Evolutionary conservation across 345 rosid genomes (phyloP), one percentile per base, ranked within the genome.

Genomic region (Eucalyptus regnans): DNA sequence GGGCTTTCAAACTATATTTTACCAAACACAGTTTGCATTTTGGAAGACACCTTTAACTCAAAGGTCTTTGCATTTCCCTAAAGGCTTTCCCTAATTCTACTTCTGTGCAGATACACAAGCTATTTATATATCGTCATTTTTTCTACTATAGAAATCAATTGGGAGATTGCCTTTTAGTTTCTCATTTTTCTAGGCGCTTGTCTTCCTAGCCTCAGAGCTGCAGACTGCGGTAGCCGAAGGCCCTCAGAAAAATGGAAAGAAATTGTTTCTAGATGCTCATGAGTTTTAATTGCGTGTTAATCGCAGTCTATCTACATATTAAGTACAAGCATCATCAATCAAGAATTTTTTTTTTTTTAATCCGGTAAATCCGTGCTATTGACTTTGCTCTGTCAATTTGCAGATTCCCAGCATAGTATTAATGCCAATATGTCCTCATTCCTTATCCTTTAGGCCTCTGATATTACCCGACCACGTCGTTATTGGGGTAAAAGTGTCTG

Each of bases 371-470:
- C 44, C 25, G 23, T 11, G 9, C 80, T 68, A 9, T 17, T 68
- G 44, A 68, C 29, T 27, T 44, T 44, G 68, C 52, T 23, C 15
- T 31, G 62, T 62, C 46, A 11, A 7, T 12, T 14, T 83, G 80
- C 94, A 96, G 99, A 99, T 98, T 89, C 99, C 99, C 37, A 98
- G 96, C 33, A 96, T 98, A 88, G 94, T 97, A 86, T 98, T 97
- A 87, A 98, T 99, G 44, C 99, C 99, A 41, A 98, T 98, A 87
- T 97, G 99, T 90, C 99, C 99, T 2, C 99, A 97, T 91, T 97
- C 99, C 62, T 94, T 98, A 85, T 98, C 99, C 25, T 98, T 98
- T 89, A 97, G 99, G 80, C 99, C 99, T 89, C 91, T 98, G 88
- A 98, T 98, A 92, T 91, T 98, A 88, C 99, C 99, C 1, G 99